phyloP scores from a whole-genome alignment of 2,329 filamentous ascomycete genomes.

The Sclerotinia sclerotiorum region DNA sequence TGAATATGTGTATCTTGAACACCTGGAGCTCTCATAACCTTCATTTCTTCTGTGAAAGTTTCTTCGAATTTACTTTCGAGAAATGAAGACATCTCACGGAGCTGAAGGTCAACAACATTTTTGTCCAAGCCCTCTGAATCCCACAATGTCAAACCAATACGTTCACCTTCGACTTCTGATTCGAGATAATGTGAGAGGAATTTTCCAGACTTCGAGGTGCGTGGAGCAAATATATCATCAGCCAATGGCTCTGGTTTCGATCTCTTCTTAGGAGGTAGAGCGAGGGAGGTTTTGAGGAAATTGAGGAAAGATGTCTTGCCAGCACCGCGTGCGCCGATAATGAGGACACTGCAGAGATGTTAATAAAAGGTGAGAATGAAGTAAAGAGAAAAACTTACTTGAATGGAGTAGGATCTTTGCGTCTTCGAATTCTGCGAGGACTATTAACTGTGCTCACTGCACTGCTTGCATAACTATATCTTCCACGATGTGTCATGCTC shows the following conservation, averaged over 20 bases:
- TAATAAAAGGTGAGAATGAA: conserved; percentile 24
- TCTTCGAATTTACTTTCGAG: conserved; percentile 98
- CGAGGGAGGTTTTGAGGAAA: conserved; percentile 84
- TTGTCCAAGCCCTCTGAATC: conserved; percentile 95
- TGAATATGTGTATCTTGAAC: conserved; percentile 97
- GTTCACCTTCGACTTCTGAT: conserved; percentile 89
- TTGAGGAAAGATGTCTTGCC: conserved; percentile 98
- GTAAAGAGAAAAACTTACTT: conserved; percentile 67
- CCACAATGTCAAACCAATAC: conserved; percentile 91
- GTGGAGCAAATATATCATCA: conserved; percentile 55
- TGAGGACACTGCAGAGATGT: conserved; percentile 68
- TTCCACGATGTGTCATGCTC: conserved; percentile 95
- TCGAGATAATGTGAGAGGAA: conserved; percentile 91
- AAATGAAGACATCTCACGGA: conserved; percentile 88
- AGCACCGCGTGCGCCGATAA: conserved; percentile 81
- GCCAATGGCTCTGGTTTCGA: conserved; percentile 40
- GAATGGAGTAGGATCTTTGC: conserved; percentile 97
- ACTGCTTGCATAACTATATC: conserved; percentile 94
- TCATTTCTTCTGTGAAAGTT: conserved; percentile 96
- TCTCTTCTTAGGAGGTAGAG: conserved; percentile 78
- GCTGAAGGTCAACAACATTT: conserved; percentile 89
- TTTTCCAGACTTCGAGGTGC: conserved; percentile 50
- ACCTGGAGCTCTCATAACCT: conserved; percentile 89
- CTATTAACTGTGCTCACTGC: conserved; percentile 89
- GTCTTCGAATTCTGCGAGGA: conserved; percentile 83